These are phyloP conservation scores for Phialophora tarda DNA, from an alignment of 2,329 filamentous ascomycete genomes.

Conservation along the genomic window DNA sequence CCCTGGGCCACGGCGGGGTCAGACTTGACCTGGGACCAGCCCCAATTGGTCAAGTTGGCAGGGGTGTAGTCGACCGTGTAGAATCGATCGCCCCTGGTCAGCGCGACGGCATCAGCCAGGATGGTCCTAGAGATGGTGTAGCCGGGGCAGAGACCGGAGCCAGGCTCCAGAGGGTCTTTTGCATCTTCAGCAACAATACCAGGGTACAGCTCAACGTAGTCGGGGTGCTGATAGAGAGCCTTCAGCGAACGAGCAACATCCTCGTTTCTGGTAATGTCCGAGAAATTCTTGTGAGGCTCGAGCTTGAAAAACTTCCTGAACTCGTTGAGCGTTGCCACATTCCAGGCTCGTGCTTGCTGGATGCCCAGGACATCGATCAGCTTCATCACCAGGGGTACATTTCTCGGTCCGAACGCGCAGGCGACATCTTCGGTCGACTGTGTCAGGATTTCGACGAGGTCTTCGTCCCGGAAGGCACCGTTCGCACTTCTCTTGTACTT, in stretches of 20 bases:
- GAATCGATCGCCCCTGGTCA: constrained; percentile 55
- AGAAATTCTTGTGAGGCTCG: constrained; percentile 61
- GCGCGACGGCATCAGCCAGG: constrained; percentile 54
- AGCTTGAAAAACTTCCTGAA: constrained; percentile 68
- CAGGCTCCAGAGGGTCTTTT: constrained; percentile 47
- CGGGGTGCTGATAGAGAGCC: constrained; percentile 66
- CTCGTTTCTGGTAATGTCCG: constrained; percentile 63
- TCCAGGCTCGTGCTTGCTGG: constrained; percentile 74
- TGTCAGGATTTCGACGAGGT: constrained; percentile 72
- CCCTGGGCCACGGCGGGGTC: constrained; percentile 54
- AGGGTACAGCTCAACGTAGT: constrained; percentile 72
- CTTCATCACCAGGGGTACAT: constrained; percentile 74
- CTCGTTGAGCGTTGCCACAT: constrained; percentile 54
- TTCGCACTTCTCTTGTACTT: constrained; percentile 61
- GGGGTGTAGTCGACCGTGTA: constrained; percentile 55
- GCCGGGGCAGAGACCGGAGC: constrained; percentile 47
- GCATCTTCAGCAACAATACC: constrained; percentile 61
- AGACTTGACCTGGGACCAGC: constrained; percentile 48
- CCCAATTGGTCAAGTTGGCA: constrained; percentile 54
- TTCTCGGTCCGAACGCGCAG: constrained; percentile 70
- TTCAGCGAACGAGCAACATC: constrained; percentile 63
- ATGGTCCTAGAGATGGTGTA: constrained; percentile 52
- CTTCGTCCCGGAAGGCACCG: constrained; percentile 75
- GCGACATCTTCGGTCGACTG: constrained; percentile 73
- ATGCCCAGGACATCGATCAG: constrained; percentile 81